phyloP scores from a whole-genome alignment of 208 protist genomes.

The Wallacemonas sp. region DNA sequence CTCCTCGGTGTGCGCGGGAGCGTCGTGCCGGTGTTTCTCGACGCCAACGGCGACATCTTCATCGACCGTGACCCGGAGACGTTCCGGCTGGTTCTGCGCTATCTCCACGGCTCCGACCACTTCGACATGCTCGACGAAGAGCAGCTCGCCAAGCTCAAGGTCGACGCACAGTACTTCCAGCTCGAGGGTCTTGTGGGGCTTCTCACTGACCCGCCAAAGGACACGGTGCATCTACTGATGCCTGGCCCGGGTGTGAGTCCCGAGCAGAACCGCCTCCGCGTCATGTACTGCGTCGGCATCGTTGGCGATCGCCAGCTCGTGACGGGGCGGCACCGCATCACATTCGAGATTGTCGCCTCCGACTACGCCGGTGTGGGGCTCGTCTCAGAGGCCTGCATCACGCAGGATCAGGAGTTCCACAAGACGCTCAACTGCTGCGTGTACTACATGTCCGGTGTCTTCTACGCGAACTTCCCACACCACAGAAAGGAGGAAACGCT shows the following conservation, averaged over 20 bases:
- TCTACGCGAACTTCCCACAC: conserved; percentile 90
- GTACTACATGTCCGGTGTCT: conserved; percentile 93
- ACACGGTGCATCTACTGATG: conserved; percentile 37
- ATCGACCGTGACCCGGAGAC: conserved; percentile 84
- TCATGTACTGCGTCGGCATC: conserved; percentile 80
- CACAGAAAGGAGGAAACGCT: conserved; percentile 90
- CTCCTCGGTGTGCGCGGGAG: conserved; percentile 29
- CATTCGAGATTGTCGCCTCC: conserved; percentile 67
- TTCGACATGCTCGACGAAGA: conserved; percentile 73
- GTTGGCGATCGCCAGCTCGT: conserved; percentile 78
- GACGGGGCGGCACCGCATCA: conserved; percentile 80
- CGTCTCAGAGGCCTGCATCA: conserved; percentile 78
- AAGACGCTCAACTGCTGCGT: conserved; percentile 85
- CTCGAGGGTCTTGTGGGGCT: conserved; percentile 52
- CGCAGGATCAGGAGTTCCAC: conserved; percentile 87
- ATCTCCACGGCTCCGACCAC: conserved; percentile 79
- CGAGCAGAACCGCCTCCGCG: conserved; percentile 76
- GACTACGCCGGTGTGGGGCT: conserved; percentile 92
- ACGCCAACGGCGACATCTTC: conserved; percentile 65
- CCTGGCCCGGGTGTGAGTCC: conserved; percentile 73
- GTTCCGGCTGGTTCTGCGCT: conserved; percentile 84
- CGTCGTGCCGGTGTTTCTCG: conserved; percentile 39
- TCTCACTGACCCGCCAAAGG: conserved; percentile 24
- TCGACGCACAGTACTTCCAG: conserved; percentile 82
- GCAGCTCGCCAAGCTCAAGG: conserved; percentile 53